phyloP scores from a whole-genome alignment of 768 basidiomycete genomes.

The Gymnopilus dilepis region DNA sequence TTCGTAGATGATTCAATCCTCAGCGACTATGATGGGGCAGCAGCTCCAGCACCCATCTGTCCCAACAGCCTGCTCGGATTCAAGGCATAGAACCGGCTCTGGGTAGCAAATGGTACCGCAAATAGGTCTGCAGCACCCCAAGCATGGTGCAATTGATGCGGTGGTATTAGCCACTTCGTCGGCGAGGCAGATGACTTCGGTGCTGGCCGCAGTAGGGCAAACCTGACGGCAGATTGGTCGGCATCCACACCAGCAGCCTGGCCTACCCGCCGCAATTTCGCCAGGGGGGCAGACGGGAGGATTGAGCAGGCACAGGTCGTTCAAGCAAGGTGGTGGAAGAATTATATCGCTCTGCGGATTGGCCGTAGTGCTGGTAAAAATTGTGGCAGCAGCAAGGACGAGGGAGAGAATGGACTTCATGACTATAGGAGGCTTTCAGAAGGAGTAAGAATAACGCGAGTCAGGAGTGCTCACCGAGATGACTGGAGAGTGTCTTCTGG shows the following conservation, averaged over 20 bases:
- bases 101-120: background rate
- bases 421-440: background rate
- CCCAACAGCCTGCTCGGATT: constrained; percentile 5
- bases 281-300: background rate
- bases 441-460: too few relatives aligned
- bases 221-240: constrained; percentile 4
- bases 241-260: constrained; percentile 7
- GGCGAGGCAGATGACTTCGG: background rate
- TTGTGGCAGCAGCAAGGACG: constrained; percentile 1
- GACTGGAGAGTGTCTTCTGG: background rate
- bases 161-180: background rate
- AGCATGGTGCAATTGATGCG: background rate
- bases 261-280: background rate
- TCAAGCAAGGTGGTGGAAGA: background rate
- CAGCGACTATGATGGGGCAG: constrained; percentile 4
- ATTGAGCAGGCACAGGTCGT: background rate
- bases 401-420: constrained; percentile 17
- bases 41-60: constrained; percentile 21
- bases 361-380: background rate
- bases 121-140: background rate
- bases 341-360: background rate
- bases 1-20: background rate
- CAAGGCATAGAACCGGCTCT: background rate
- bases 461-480: background rate
- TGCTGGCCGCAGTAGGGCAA: constrained; percentile 9